Conservation (phyloP, 148 eudicot genomes). For the Pharnaceum exiguum region DNA sequence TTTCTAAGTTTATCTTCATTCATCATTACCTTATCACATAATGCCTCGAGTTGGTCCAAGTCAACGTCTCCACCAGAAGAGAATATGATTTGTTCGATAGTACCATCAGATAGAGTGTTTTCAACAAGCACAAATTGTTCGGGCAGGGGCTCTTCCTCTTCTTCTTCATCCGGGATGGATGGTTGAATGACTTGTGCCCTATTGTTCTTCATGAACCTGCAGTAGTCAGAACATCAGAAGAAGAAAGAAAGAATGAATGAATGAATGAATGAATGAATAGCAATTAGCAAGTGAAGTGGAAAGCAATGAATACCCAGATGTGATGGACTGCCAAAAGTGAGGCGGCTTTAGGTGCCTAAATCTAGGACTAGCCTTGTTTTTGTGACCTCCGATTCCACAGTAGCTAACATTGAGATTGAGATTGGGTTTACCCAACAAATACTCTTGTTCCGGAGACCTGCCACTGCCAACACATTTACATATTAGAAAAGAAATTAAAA, state of each 20-base stretch:
- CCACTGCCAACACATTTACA: too few relatives aligned
- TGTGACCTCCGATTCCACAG: too few relatives aligned
- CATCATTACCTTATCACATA: conserved; percentile 78
- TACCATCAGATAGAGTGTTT: conserved; percentile 62
- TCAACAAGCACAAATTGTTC: conserved; percentile 81
- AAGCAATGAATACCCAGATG: too few relatives aligned
- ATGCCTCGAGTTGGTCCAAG: conserved; percentile 77
- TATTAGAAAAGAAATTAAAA: too few relatives aligned
- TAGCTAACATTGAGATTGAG: too few relatives aligned
- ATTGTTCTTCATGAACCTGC: conserved; percentile 65
- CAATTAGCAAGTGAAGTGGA: background rate
- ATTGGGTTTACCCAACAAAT: too few relatives aligned
- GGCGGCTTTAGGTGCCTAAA: too few relatives aligned
- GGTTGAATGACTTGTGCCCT: conserved; percentile 64
- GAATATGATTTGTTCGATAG: conserved; percentile 79
- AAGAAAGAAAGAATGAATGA: background rate
- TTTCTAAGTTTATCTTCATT: too few relatives aligned
- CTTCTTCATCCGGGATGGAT: conserved; percentile 50
- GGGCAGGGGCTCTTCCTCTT: conserved; percentile 74
- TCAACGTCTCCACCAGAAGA: conserved; percentile 89
- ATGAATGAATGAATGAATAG: background rate
- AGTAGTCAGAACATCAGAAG: conserved; percentile 4
- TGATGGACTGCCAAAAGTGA: too few relatives aligned
- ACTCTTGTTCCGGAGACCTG: too few relatives aligned
- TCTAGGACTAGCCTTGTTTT: too few relatives aligned